phyloP scores from a whole-genome alignment of 2,329 filamentous ascomycete species.

The Xylariaceae sp. region DNA sequence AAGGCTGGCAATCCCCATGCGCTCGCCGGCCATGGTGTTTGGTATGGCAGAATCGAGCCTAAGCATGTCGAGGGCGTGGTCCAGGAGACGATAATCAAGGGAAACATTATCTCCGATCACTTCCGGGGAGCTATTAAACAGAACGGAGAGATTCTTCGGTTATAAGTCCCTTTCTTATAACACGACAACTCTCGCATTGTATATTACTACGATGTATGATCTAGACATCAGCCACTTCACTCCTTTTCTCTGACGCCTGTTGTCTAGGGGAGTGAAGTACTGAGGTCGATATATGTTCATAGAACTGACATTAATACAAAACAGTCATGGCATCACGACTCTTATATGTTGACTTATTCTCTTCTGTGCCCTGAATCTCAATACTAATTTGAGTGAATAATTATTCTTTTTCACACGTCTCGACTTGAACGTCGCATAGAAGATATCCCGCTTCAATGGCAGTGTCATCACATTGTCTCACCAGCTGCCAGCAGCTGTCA shows the following conservation, averaged over 20 bases:
- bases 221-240: background rate
- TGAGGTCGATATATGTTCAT: too few species aligned
- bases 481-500: background rate
- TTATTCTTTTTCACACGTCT: too few species aligned
- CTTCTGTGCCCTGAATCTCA: background rate
- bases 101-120: slow-evolving; percentile 63
- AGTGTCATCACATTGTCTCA: background rate
- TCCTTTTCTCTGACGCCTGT: background rate
- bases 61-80: slow-evolving; percentile 72
- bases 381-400: too few species aligned
- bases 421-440: background rate
- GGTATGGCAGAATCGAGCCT: slow-evolving; percentile 76
- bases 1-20: slow-evolving; percentile 45
- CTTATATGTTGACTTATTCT: background rate
- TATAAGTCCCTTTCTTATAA: slow-evolving; percentile 31
- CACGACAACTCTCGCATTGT: background rate
- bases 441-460: background rate
- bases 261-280: background rate
- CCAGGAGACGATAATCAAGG: slow-evolving; percentile 61
- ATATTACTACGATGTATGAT: background rate
- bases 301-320: background rate
- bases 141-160: slow-evolving; percentile 47
- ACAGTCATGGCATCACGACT: background rate
- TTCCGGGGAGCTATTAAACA: slow-evolving; percentile 65
- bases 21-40: slow-evolving; percentile 66